Evolutionary conservation across 164 flowering plant species (phyloP), one percentile per base, ranked within the genome.

Genomic region (Nymphaea thermarum): DNA sequence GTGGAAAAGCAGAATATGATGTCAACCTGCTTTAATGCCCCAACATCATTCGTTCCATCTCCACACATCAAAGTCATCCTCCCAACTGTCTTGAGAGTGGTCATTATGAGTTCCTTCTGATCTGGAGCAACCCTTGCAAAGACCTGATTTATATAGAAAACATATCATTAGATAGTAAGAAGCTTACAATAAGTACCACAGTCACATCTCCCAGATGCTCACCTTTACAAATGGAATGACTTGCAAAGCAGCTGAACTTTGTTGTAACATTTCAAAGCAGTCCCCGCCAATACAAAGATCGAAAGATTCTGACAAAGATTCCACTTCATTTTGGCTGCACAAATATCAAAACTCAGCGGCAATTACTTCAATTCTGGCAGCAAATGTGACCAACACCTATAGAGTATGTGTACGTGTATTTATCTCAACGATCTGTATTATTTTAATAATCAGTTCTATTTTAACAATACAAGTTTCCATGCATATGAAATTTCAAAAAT

Each of bases 91-190:
- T 87, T 94, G 59, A 88, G 82, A 65, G 97, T 91, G 66, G 97
- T 94, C 85, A 94, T 59, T 66, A 94, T 90, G 60, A 94, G 93
- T 79, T 91, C 98, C 71, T 94, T 94, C 74, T 94, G 98, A 71
- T 89, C 91, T 14, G 98, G 98, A 66, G 98, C 97, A 72, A 94
- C 98, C 79, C 98, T 87, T 7, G 98, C 98, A 79, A 91, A 94
- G 68, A 91, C 98, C 98, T 94, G 80, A 71, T 42, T 59, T 18
- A 10, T 53, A 51, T 60, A 11, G 60, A 25, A 66, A 66, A 43
- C 53, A 45, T 45, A 45, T 45, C 2, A 45, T 45, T 45, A 45
- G 53, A 45, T 51, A 43, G 43, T 3, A 66, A 14, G 10, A 44
- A 43, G 36, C 41, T 17, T 5, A 17, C 36, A 51, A 5, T 66